phyloP scores from a whole-genome alignment of 1,284 basidiomycete species.

The Clitocybe nebularis region DNA sequence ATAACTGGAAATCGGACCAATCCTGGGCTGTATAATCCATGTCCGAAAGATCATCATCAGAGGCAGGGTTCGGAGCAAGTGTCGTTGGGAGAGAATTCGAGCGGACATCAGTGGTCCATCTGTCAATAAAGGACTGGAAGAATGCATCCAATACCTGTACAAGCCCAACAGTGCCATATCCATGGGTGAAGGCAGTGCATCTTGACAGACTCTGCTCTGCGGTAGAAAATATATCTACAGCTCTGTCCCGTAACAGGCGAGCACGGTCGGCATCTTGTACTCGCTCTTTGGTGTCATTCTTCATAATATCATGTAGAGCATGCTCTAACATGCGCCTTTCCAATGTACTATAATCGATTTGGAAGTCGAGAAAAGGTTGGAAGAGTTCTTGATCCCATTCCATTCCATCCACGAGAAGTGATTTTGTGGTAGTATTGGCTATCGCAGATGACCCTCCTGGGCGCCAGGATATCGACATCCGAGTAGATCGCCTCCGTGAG shows the following conservation, averaged over 20 bases:
- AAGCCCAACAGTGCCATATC: slow-evolving; percentile 75
- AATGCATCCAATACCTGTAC: slow-evolving; percentile 71
- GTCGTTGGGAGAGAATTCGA: slow-evolving; percentile 29
- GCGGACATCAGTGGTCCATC: slow-evolving; percentile 52
- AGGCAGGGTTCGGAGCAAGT: slow-evolving; percentile 30
- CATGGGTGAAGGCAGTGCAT: slow-evolving; percentile 80
- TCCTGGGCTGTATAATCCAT: slow-evolving; percentile 86
- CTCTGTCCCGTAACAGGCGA: slow-evolving; percentile 66
- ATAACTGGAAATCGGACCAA: slow-evolving; percentile 80
- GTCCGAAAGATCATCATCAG: slow-evolving; percentile 62
- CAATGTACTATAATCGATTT: slow-evolving; percentile 74
- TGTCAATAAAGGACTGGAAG: slow-evolving; percentile 64
- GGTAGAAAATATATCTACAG: slow-evolving; percentile 67
- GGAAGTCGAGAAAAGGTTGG: slow-evolving; percentile 89
- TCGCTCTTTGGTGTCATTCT: slow-evolving; percentile 32
- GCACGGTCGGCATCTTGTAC: slow-evolving; percentile 50
- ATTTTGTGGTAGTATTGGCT: slow-evolving; percentile 22
- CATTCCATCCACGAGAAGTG: slow-evolving; percentile 36
- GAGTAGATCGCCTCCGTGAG: slow-evolving; percentile 50
- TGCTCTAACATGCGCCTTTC: slow-evolving; percentile 69
- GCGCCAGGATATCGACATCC: slow-evolving; percentile 73
- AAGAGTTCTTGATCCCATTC: slow-evolving; percentile 90
- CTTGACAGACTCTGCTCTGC: slow-evolving; percentile 78
- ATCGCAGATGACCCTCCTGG: slow-evolving; percentile 36
- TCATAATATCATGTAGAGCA: slow-evolving; percentile 44